Evolutionary conservation across 805 yeast species (phyloP).

Genomic region (Starmerella tilneyi): DNA sequence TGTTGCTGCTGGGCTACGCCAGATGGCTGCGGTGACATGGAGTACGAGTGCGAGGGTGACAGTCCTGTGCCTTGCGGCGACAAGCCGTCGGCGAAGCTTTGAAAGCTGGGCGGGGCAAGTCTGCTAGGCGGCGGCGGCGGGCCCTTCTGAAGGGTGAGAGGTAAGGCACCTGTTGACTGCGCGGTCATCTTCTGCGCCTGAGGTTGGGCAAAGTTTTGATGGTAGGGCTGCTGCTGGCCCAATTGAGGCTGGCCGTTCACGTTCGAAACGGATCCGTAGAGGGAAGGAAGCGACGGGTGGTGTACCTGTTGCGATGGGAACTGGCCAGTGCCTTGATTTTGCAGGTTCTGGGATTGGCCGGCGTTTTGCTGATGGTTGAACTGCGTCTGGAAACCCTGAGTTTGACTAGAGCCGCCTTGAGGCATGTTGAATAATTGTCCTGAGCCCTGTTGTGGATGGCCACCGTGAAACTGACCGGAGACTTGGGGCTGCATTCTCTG

Average conservation of each 20-base stretch:
- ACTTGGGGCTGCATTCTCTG: background rate
- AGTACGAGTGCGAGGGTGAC: background rate
- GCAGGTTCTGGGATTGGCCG: background rate
- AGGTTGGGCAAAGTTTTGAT: background rate
- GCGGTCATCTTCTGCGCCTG: slow-evolving; percentile 7
- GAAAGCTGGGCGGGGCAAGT: slow-evolving; percentile 1
- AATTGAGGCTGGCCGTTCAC: too few species aligned
- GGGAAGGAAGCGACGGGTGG: too few species aligned
- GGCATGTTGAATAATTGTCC: background rate
- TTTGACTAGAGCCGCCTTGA: background rate
- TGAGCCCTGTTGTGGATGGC: background rate
- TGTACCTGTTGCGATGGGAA: background rate
- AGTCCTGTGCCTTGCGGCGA: slow-evolving; percentile 11
- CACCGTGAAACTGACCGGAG: slow-evolving; percentile 1
- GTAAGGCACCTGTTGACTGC: slow-evolving; percentile 18
- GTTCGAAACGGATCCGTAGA: too few species aligned
- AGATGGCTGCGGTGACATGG: background rate
- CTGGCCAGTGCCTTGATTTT: slow-evolving; percentile 2
- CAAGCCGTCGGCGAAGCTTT: slow-evolving; percentile 3
- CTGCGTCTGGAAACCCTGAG: background rate
- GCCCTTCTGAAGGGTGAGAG: slow-evolving; percentile 11
- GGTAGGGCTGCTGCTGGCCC: background rate
- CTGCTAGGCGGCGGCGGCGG: slow-evolving; percentile 13
- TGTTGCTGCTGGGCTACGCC: background rate
- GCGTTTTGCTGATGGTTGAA: background rate